Evolutionary conservation across 805 yeast species (phyloP).

Genomic region (Candida broadrunensis): DNA sequence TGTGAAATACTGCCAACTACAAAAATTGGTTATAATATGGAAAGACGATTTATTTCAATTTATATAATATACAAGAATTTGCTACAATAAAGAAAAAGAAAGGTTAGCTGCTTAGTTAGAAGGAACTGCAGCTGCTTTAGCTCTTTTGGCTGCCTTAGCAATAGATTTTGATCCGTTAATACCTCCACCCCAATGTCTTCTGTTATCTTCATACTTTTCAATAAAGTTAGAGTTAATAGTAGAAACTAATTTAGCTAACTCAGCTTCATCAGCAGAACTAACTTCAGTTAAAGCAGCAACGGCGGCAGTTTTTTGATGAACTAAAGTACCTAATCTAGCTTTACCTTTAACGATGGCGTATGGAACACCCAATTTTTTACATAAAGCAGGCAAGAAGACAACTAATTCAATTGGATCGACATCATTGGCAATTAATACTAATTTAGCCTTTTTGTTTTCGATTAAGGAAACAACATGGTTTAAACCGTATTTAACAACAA

Average conservation of each 20-base stretch:
- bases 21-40: too few relatives aligned
- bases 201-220: conserved; percentile 91
- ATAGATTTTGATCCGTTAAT: conserved; percentile 91
- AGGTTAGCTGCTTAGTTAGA: not conserved
- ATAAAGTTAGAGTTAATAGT: conserved; percentile 91
- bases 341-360: conserved; percentile 44
- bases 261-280: conserved; percentile 89
- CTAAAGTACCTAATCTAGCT: conserved; percentile 60
- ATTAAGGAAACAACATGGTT: conserved; percentile 97
- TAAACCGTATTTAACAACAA: conserved; percentile 95
- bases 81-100: not conserved
- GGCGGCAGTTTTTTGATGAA: conserved; percentile 95
- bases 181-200: conserved; percentile 99
- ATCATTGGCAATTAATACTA: conserved; percentile 96
- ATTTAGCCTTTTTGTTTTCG: conserved; percentile 98
- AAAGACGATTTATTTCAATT: too few relatives aligned
- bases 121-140: conserved; percentile 45
- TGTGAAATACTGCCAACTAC: too few relatives aligned
- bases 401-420: conserved; percentile 99
- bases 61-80: too few relatives aligned
- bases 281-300: conserved; percentile 98
- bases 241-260: conserved; percentile 87
- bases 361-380: conserved; percentile 99
- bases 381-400: conserved; percentile 95
- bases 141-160: conserved; percentile 77